These are phyloP conservation scores for Tolypocladium amazonense DNA, from an alignment of 2,329 filamentous ascomycete species.

Conservation along the genomic window DNA sequence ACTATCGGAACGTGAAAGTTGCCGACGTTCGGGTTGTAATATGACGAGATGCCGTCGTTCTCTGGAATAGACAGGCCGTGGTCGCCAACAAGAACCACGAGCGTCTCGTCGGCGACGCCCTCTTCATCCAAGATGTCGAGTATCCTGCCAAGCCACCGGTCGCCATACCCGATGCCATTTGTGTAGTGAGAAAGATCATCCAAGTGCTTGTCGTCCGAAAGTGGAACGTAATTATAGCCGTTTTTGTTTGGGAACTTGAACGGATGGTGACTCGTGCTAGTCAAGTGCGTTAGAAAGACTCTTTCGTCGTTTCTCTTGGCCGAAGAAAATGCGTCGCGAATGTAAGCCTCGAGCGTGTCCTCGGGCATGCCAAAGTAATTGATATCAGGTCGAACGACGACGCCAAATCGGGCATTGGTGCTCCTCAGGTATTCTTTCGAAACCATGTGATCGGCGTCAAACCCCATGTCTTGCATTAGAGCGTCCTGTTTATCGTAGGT, in stretches of 20 bases:
- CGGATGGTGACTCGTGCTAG: slow-evolving; percentile 24
- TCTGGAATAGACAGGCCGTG: slow-evolving; percentile 22
- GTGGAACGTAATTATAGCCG: slow-evolving; percentile 10
- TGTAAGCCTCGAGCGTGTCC: slow-evolving; percentile 17
- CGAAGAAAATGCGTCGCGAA: slow-evolving; percentile 16
- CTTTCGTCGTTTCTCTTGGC: slow-evolving; percentile 19
- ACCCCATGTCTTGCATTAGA: too few species aligned
- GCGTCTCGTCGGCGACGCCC: slow-evolving; percentile 19
- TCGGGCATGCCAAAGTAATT: slow-evolving; percentile 24
- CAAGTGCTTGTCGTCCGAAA: slow-evolving; percentile 9
- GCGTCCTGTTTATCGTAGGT: slow-evolving; percentile 16
- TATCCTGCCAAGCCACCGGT: slow-evolving; percentile 21
- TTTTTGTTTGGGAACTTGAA: slow-evolving; percentile 14
- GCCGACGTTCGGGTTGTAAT: slow-evolving; percentile 21
- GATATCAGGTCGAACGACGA: slow-evolving; percentile 15
- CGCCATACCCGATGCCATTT: slow-evolving; percentile 20
- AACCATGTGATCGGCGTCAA: too few species aligned
- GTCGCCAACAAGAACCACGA: slow-evolving; percentile 20
- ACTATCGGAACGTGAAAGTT: slow-evolving; percentile 23
- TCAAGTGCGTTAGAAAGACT: slow-evolving; percentile 22
- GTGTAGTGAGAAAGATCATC: slow-evolving; percentile 20
- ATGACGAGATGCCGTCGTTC: slow-evolving; percentile 18
- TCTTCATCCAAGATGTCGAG: slow-evolving; percentile 18
- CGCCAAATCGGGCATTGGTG: slow-evolving; percentile 15
- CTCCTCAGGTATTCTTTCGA: slow-evolving; percentile 17